phyloP scores from a whole-genome alignment of 2,329 filamentous ascomycete species.

The Penicillium sp. region DNA sequence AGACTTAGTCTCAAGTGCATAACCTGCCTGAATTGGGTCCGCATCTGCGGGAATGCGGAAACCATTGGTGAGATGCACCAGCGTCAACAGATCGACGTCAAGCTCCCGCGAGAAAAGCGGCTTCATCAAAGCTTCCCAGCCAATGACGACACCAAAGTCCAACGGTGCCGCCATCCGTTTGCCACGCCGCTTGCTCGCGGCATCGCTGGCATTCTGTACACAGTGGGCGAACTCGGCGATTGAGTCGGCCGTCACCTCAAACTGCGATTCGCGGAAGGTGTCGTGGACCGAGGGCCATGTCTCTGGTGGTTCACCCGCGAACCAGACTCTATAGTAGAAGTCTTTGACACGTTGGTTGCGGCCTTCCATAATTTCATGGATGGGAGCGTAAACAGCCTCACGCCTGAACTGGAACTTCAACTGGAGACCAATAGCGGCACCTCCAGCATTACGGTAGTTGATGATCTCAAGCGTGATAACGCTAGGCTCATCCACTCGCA shows the following conservation, averaged over 20 bases:
- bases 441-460: conserved; percentile 83
- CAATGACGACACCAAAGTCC: neutral
- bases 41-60: neutral
- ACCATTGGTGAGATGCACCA: neutral
- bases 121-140: neutral
- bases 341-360: conserved; percentile 97
- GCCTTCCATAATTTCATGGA: conserved; percentile 88
- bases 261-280: conserved; percentile 81
- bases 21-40: neutral
- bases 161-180: conserved; percentile 49
- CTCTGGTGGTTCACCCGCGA: conserved; percentile 64
- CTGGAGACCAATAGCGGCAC: conserved; percentile 73
- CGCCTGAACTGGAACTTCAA: conserved; percentile 89
- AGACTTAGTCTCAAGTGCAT: neutral
- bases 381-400: conserved; percentile 92
- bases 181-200: conserved; percentile 89
- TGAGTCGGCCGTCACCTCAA: conserved; percentile 80
- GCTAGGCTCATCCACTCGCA: conserved; percentile 68
- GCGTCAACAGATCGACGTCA: neutral
- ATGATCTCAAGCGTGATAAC: conserved; percentile 85
- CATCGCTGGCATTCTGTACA: conserved; percentile 92
- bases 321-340: conserved; percentile 98
- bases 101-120: neutral
- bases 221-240: conserved; percentile 98
- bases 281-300: conserved; percentile 77